A percentile compares a stretch with the other conserved stretches of the same genome.
These are phyloP conservation scores for Musa itinerans DNA, from an alignment of 176 grass and related monocot species.

Conservation along the genomic window DNA sequence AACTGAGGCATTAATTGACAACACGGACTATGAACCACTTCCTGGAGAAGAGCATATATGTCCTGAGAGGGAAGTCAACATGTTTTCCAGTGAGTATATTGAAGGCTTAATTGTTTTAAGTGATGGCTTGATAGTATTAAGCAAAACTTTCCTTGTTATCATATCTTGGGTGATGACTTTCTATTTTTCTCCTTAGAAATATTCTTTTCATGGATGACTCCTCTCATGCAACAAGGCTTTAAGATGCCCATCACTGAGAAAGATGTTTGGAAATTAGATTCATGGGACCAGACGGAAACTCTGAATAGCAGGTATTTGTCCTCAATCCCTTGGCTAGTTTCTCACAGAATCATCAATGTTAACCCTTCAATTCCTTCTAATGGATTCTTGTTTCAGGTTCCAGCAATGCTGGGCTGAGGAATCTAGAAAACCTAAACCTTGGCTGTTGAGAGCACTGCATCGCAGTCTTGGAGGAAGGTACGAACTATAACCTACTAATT, in stretches of 20 bases:
- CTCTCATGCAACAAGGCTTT: constrained; percentile 91
- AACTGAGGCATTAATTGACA: constrained; percentile 43
- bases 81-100: constrained; percentile 63
- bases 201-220: constrained; percentile 98
- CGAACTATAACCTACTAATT: background rate
- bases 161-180: background rate
- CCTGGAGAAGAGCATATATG: constrained; percentile 74
- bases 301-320: constrained; percentile 70
- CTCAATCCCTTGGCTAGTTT: constrained; percentile 17
- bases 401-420: constrained; percentile 76
- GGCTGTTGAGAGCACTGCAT: constrained; percentile 85
- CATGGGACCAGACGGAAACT: constrained; percentile 90
- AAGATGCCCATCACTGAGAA: constrained; percentile 68
- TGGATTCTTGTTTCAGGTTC: constrained; percentile 45
- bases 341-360: background rate
- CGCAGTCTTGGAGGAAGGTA: constrained; percentile 74
- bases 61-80: constrained; percentile 54
- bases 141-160: background rate
- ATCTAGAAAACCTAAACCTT: constrained; percentile 69
- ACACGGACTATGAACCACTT: constrained; percentile 77
- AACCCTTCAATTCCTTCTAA: background rate
- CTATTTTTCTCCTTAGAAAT: constrained; percentile 41
- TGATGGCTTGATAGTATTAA: background rate
- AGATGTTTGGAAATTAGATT: constrained; percentile 97
- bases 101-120: constrained; percentile 9